Evolutionary conservation across 148 eudicot genomes (phyloP), one percentile per base, ranked within the genome.

Genomic region (Amaranthus palmeri): DNA sequence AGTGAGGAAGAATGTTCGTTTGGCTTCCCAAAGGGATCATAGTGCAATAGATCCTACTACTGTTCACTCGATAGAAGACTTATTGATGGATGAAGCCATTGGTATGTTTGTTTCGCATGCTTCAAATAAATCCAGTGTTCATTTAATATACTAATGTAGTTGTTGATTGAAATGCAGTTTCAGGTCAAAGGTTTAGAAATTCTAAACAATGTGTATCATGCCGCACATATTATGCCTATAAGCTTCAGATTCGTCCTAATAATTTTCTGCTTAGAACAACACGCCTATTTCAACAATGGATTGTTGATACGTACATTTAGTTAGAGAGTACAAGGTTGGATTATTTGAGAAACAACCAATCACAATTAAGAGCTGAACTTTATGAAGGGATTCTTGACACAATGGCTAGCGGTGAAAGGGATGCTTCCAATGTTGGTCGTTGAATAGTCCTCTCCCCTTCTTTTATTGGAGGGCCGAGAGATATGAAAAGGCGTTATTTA

Each of bases 381-480:
- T 57, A 57, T 18, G 25, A 57, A 57, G 61, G 61, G 4, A 57
- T 57, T 4, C 14, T 18, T 13, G 41, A 57, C 12, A 52, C 8
- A 11, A 9, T 54, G 7, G 10, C 4, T 10, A 8, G 14, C 5
- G 62, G 62, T 8, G 72, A 69, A 45, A 15, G 14, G 2, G 1
- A 56, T 9, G 12, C 44, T 2, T 2, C 13, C 1, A 71, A 71
- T n/a, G 41, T 45, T 17, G 74, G 74, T 2, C 55, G 13, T 10
- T 7, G 45, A 7, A 12, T 58, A 15, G 36, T 71, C 9, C 6
- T 17, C 9, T 65, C 74, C 0, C 54, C 74, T 2, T 43, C 55
- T 2, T 71, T 71, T 49, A 71, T 71, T 14, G 65, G 65, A 4
- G 65, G 65, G 7, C 12, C 56, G 0, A 7, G 56, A 7, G 73